phyloP scores from a whole-genome alignment of 257 asterid species.

The Nicotiana attenuata region DNA sequence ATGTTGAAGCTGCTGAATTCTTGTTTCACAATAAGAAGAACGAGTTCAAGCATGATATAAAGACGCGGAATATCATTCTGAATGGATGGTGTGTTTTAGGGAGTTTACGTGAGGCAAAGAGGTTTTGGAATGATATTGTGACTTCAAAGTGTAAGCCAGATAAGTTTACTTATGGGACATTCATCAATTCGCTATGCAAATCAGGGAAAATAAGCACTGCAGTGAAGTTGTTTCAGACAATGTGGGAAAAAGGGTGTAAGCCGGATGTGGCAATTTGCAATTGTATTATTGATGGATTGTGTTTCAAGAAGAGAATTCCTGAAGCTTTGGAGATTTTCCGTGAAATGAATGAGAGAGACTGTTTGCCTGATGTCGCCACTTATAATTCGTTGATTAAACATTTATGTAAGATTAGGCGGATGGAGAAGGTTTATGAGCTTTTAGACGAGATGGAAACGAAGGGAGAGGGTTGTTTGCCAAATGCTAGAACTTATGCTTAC shows the following conservation, averaged over 20 bases:
- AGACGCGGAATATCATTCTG: constrained; percentile 69
- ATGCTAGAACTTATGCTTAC: constrained; percentile 48
- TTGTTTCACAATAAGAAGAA: constrained; percentile 42
- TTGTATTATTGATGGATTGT: constrained; percentile 65
- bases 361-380: constrained; percentile 49
- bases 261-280: constrained; percentile 73
- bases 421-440: constrained; percentile 57
- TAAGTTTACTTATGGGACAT: constrained; percentile 55
- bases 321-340: constrained; percentile 57
- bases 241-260: constrained; percentile 65
- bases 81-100: constrained; percentile 86
- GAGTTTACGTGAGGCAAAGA: constrained; percentile 66
- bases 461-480: constrained; percentile 46
- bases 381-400: constrained; percentile 67
- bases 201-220: constrained; percentile 61
- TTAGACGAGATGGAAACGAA: constrained; percentile 52
- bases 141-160: constrained; percentile 53
- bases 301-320: constrained; percentile 85
- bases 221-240: constrained; percentile 44
- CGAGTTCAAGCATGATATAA: constrained; percentile 45
- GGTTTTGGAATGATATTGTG: constrained; percentile 72
- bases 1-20: constrained; percentile 67
- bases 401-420: constrained; percentile 58
- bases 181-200: constrained; percentile 58
- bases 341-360: constrained; percentile 47